Base-by-base conservation (phyloP, 208 protist genomes). In the Acanthamoeba culbertsoni region DNA sequence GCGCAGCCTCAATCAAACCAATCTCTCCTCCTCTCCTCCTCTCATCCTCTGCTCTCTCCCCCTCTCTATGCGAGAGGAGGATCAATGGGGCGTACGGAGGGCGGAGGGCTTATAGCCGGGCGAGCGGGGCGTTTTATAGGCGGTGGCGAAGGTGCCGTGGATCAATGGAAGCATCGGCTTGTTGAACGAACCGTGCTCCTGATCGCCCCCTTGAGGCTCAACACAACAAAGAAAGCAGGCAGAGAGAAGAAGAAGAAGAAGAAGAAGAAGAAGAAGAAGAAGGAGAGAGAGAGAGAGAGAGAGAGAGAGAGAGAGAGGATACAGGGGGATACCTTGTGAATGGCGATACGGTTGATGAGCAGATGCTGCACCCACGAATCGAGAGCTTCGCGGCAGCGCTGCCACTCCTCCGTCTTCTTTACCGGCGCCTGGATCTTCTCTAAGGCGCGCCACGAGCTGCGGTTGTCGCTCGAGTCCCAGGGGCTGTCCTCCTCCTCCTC, bases 111-210 rank as follows among this genome's bases (percentile, higher is more conserved):
- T 71, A 37, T 79, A 53, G 55, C 43, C 48, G 33, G 63, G 65
- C 18, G 55, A 6, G 7, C 62, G 86, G 23, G 82, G 82, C 33
- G 53, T 45, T 31, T 92, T 92, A n/a, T 79, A 92, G 37, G 28
- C 59, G 0, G 86, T 77, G 43, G 57, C 59, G 48, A 92, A 62
- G 42, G 86, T 92, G 26, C 86, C 86, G 43, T 92, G 86, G 16
- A 92, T 62, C 23, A 77, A 26, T 10, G 86, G 86, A n/a, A 92
- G 59, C 79, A 89, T 68, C 3, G 79, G 79, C 55, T 68, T 65
- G n/a, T 59, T 65, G 55, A 68, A 89, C 31, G 51, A 68, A 26
- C 79, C 79, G 31, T 65, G 33, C 28, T 89, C 79, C 79, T 89
- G 73, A n/a, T 20, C 23, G 33, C 35, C 28, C 12, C 12, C 12